Evolutionary conservation across 108 stramenopile species (phyloP).

Genomic region (Stephanodiscus minutulus): DNA sequence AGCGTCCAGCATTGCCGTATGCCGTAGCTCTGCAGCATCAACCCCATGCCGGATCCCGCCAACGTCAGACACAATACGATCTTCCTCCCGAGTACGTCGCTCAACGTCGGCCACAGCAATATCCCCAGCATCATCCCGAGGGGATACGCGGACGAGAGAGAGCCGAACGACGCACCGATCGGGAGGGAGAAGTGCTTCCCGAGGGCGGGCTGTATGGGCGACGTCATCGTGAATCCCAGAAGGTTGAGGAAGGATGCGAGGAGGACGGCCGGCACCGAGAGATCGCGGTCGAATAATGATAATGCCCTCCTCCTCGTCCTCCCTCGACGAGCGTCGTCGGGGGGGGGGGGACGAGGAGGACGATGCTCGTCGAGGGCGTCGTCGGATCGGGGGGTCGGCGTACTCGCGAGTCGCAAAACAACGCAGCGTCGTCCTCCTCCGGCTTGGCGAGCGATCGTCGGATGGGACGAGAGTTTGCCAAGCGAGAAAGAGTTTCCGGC

Average conservation of each 20-base stretch:
- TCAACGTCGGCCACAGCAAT: conserved; percentile 72
- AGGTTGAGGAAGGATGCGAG: conserved; percentile 70
- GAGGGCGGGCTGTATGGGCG: conserved; percentile 74
- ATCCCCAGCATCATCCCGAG: conserved; percentile 79
- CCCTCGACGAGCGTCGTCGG: background rate
- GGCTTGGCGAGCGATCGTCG: background rate
- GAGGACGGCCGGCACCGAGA: conserved; percentile 59
- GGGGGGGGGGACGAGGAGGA: background rate
- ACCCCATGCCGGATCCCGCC: conserved; percentile 66
- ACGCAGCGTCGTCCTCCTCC: background rate
- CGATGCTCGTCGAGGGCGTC: background rate
- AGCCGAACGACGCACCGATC: conserved; percentile 73
- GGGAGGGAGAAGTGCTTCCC: conserved; percentile 72
- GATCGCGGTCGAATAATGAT: conserved; percentile 18
- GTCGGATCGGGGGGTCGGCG: background rate
- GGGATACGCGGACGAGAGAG: conserved; percentile 76
- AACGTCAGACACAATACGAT: conserved; percentile 56
- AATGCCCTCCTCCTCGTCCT: no score
- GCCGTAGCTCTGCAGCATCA: conserved; percentile 60
- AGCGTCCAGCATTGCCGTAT: conserved; percentile 47
- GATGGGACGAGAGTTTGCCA: background rate
- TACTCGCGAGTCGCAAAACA: background rate
- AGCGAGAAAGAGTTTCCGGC: conserved; percentile 4
- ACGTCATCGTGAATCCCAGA: conserved; percentile 82
- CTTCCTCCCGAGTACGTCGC: conserved; percentile 67